Conservation (phyloP, 768 basidiomycete genomes). For the Agrocybe pediades region DNA sequence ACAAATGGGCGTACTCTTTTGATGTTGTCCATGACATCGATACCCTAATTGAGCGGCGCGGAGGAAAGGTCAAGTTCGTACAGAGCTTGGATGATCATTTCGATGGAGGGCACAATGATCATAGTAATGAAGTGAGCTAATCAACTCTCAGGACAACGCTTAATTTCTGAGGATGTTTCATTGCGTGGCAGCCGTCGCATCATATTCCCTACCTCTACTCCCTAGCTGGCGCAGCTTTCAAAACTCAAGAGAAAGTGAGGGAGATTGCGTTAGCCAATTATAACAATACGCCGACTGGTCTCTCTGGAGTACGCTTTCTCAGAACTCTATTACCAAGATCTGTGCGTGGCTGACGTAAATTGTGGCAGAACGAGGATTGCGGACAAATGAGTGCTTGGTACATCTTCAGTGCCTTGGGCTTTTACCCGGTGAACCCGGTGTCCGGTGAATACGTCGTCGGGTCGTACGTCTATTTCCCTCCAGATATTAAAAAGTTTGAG, state of each 20-base stretch:
- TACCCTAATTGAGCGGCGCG: constrained; percentile 59
- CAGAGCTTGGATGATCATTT: constrained; percentile 63
- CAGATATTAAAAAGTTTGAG: background rate
- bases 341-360: background rate
- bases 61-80: constrained; percentile 69
- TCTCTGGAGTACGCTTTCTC: constrained; percentile 66
- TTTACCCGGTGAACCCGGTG: constrained; percentile 84
- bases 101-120: constrained; percentile 72
- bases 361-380: constrained; percentile 80
- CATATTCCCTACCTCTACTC: constrained; percentile 86
- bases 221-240: constrained; percentile 69
- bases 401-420: constrained; percentile 79
- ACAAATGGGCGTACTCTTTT: constrained; percentile 72
- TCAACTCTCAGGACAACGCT: background rate
- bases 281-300: constrained; percentile 65
- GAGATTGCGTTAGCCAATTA: constrained; percentile 67
- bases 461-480: constrained; percentile 43
- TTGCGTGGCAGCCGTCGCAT: constrained; percentile 64
- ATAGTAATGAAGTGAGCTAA: constrained; percentile 71
- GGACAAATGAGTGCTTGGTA: constrained; percentile 94
- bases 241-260: constrained; percentile 71
- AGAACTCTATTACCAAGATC: background rate
- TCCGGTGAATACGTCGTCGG: constrained; percentile 78
- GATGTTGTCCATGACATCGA: constrained; percentile 75
- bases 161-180: background rate